Evolutionary conservation across 163 green algal species (phyloP), one percentile per base, ranked within the genome.

Genomic region (Scenedesmus sp.): DNA sequence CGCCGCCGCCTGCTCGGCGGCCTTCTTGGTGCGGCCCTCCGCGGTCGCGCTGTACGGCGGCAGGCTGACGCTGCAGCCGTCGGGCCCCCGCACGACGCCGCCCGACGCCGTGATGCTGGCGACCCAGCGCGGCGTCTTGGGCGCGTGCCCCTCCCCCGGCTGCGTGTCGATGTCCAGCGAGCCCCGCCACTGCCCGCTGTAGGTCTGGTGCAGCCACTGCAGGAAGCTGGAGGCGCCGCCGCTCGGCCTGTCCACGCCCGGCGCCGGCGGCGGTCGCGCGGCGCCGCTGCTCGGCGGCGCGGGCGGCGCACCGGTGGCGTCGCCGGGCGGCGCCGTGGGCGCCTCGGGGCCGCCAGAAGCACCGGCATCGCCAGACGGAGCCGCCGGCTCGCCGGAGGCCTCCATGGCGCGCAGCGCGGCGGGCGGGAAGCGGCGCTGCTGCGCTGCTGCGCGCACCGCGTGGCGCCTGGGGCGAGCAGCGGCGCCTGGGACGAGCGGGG

Each of bases 131-230:
- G 58, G 24, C 45, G 39, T 63, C 24, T 44, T 39, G 39, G 39
- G n/a, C 1, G 28, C 71, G n/a, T 71, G 56, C 15, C 69, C 56
- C 11, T 45, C 45, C n/a, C 26, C 71, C 53, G 58, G 54, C 24
- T 64, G 22, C 42, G 71, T 63, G 45, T 10, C 63, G 45, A 71
- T 71, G 71, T 34, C 31, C 44, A 80, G 2, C 3, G 13, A 34
- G 71, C 71, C 71, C 54, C 71, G 71, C 71, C 71, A 80, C 15
- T 64, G 71, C 29, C 22, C 26, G 17, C 33, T 26, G n/a, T 80
- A 80, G 22, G 60, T 70, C 45, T 80, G 71, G 22, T 63, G 22
- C 24, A 71, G 39, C 71, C 58, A 80, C 9, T 71, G 58, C 29
- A 80, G 18, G 26, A 42, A 56, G 33, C 39, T 70, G 34, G 62